Evolutionary conservation across 2,329 filamentous ascomycete species (phyloP).

Genomic region (Ceratocystis colombiana): DNA sequence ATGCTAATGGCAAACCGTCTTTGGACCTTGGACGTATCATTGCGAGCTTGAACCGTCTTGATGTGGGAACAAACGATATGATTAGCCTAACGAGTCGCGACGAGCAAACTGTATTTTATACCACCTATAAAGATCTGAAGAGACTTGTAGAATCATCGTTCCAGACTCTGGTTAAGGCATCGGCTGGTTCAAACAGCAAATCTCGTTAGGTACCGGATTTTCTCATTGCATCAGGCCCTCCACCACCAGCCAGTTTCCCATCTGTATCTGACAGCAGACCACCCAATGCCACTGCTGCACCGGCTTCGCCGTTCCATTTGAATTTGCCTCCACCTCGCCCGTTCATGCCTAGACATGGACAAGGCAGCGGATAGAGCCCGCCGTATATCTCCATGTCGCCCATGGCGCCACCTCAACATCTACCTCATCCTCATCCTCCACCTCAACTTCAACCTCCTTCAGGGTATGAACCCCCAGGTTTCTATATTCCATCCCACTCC

Average conservation of each 20-base stretch:
- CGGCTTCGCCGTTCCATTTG: neutral
- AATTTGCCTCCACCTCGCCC: constrained; percentile 8
- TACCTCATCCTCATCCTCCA: neutral
- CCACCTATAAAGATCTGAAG: constrained; percentile 83
- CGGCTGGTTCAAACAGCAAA: constrained; percentile 31
- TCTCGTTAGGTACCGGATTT: constrained; percentile 23
- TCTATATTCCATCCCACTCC: neutral
- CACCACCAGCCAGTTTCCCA: neutral
- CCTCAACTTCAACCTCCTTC: neutral
- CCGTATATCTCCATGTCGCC: constrained; percentile 10
- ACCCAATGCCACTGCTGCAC: neutral
- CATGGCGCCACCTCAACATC: neutral
- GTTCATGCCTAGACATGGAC: constrained; percentile 9
- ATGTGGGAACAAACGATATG: constrained; percentile 79
- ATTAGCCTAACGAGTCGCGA: constrained; percentile 79
- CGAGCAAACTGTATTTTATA: constrained; percentile 77
- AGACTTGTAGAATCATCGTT: constrained; percentile 51
- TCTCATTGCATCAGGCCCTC: constrained; percentile 1
- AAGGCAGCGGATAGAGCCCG: constrained; percentile 16
- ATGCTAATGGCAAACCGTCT: constrained; percentile 70
- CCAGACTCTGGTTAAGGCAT: constrained; percentile 45
- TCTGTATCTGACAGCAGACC: constrained; percentile 6
- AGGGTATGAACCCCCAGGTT: neutral
- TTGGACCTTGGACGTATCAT: constrained; percentile 83
- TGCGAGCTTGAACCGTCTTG: constrained; percentile 78